Evolutionary conservation across 345 rosid species (phyloP).

Genomic region (Hypericum perforatum): DNA sequence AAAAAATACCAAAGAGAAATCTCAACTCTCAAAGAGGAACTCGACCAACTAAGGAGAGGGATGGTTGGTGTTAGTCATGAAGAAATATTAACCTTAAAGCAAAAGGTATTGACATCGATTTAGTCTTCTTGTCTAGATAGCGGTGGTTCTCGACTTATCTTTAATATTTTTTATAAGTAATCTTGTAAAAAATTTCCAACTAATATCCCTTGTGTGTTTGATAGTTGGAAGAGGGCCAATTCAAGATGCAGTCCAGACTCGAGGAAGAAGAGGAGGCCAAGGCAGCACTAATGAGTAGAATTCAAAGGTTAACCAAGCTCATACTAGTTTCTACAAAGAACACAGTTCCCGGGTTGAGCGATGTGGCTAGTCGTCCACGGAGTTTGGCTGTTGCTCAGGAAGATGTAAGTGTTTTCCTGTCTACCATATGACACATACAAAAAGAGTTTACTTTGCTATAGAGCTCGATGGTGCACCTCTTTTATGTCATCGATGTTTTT

Average conservation of each 20-base stretch:
- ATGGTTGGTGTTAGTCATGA: constrained; percentile 91
- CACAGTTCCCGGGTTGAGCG: constrained; percentile 61
- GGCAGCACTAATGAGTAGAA: constrained; percentile 98
- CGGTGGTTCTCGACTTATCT: neutral
- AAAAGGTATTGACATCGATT: constrained; percentile 48
- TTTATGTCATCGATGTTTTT: neutral
- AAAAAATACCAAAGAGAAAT: constrained; percentile 98
- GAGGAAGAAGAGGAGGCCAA: constrained; percentile 99
- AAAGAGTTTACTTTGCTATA: neutral
- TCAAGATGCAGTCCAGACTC: constrained; percentile 97
- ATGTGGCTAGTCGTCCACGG: constrained; percentile 56
- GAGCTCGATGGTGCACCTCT: too few species aligned
- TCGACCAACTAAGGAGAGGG: constrained; percentile 78
- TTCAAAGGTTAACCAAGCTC: constrained; percentile 93
- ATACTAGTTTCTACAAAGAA: constrained; percentile 96
- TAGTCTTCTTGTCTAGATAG: constrained; percentile 1
- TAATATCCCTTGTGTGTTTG: neutral
- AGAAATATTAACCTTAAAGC: constrained; percentile 79
- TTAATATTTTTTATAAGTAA: constrained; percentile 2
- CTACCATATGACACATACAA: neutral
- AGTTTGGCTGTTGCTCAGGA: constrained; percentile 61
- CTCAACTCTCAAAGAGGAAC: constrained; percentile 79
- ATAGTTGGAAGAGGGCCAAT: constrained; percentile 99
- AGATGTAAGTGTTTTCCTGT: constrained; percentile 45
- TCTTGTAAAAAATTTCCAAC: neutral